Conservation (phyloP, 2,329 filamentous ascomycete species). For the Eutypa lata region DNA sequence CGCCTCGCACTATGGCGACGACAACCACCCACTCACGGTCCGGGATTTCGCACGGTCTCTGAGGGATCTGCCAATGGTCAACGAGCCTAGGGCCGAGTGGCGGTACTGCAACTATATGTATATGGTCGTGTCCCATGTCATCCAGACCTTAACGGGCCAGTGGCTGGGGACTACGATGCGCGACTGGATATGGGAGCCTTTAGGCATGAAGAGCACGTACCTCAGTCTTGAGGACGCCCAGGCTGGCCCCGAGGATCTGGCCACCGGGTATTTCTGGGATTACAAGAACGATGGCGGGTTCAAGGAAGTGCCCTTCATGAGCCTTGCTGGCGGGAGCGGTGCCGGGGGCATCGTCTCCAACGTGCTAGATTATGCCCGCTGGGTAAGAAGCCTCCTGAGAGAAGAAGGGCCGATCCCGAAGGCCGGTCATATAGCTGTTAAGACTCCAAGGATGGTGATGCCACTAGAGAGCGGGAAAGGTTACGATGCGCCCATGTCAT, state of each 20-base stretch:
- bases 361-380: constrained; percentile 48
- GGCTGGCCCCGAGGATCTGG: constrained; percentile 28
- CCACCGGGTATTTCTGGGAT: constrained; percentile 40
- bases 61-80: constrained; percentile 40
- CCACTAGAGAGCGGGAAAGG: constrained; percentile 9
- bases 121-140: constrained; percentile 40
- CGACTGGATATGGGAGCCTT: constrained; percentile 38
- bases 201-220: constrained; percentile 42
- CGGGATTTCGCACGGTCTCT: constrained; percentile 37
- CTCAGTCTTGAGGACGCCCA: constrained; percentile 29
- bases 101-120: constrained; percentile 54
- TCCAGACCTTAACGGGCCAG: constrained; percentile 39
- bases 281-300: constrained; percentile 16
- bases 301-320: constrained; percentile 22
- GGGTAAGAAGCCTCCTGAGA: constrained; percentile 47
- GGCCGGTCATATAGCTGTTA: constrained; percentile 29
- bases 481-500: constrained; percentile 32
- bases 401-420: constrained; percentile 31
- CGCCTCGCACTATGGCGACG: constrained; percentile 25
- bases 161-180: constrained; percentile 37
- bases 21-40: constrained; percentile 27
- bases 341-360: constrained; percentile 43
- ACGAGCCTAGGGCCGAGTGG: constrained; percentile 41
- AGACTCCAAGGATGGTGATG: constrained; percentile 29
- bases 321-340: constrained; percentile 31